Base-by-base conservation (phyloP, 306 rosid genomes). In the Medicago truncatula region DNA sequence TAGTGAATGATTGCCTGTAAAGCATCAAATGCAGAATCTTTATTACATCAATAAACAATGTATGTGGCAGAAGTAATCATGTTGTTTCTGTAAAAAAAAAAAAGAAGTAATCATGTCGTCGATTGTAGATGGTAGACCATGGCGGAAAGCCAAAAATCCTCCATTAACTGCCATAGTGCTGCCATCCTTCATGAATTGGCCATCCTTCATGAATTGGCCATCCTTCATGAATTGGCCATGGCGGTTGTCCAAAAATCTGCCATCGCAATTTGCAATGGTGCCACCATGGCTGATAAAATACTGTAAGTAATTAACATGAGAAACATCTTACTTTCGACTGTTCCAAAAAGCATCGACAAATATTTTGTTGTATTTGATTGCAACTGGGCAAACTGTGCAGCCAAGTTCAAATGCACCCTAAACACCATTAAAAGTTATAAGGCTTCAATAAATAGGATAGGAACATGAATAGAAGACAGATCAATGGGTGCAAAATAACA, bases 361-460 rank as follows among this genome's bases (percentile, higher is more conserved):
- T 73, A 95, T 95, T 83, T 95, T 95, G 74, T 95, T 95, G 92
- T 92, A 95, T 87, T 95, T 95, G 78, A 95, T 92, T 61, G 98
- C 97, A 25, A 95, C 50, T 25, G 97, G 98, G 85, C 98, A 92
- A 83, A 95, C 97, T 41, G 96, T 87, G 78, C 92, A 89, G 80
- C 86, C 98, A 70, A 95, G 98, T 80, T 95, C 98, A 83, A 95
- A 95, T 53, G 99, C 99, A 85, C 99, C 99, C 99, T 94, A 83
- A 64, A 79, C 58, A 75, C 79, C 80, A 57, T 44, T 15, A n/a
- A 82, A 69, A 64, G 58, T 61, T 71, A 68, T 60, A 77, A 74
- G 76, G 78, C 70, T 52, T 60, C 69, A 71, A 67, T 12, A 68
- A 40, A 73, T 46, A 77, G 70, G 57, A 46, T 63, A 73, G 52